A percentile compares a stretch with the other conserved stretches of the same genome.
Conservation (phyloP, 2,329 filamentous ascomycete species). For the Didymella lethalis region DNA sequence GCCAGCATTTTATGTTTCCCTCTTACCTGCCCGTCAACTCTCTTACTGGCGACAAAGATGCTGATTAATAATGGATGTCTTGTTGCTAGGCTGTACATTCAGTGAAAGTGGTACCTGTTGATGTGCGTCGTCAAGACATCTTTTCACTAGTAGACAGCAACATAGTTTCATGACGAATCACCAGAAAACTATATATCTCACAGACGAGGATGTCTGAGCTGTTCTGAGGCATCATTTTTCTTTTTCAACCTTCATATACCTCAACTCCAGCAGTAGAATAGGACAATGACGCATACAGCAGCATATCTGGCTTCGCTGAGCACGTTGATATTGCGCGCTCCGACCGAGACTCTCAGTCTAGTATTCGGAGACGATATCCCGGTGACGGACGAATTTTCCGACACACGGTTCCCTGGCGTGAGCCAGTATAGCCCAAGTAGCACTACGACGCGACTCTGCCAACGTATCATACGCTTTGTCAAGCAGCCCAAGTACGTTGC, state of each 20-base stretch:
- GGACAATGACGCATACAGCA: too few species aligned
- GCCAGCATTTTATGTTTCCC: not conserved
- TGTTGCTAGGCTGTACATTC: not conserved
- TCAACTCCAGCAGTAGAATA: too few species aligned
- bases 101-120: not conserved
- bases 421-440: not conserved
- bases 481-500: not conserved
- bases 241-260: too few species aligned
- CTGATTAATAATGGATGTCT: not conserved
- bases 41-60: not conserved
- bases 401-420: not conserved
- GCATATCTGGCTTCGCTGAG: not conserved
- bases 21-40: not conserved
- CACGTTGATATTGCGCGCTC: not conserved
- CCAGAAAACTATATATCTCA: not conserved
- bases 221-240: too few species aligned
- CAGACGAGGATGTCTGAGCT: too few species aligned
- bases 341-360: not conserved
- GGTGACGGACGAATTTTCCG: not conserved
- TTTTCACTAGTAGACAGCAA: not conserved
- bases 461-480: not conserved
- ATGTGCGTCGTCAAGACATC: not conserved
- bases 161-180: not conserved
- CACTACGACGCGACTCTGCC: not conserved
- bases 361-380: not conserved